Conservation (phyloP, 805 yeast genomes). For the Hemisphaericaspora nanyangensis region DNA sequence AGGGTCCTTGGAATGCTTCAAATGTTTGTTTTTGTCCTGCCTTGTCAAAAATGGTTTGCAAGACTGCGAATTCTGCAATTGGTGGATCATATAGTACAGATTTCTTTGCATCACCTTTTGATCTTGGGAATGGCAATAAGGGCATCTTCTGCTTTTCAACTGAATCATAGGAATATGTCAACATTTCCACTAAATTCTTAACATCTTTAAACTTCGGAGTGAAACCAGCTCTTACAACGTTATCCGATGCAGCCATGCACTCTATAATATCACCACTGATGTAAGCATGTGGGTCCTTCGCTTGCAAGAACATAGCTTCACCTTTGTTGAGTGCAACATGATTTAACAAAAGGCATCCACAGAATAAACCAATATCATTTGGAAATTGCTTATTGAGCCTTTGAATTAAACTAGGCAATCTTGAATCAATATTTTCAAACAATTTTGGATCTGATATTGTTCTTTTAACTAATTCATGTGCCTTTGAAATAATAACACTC, state of each 20-base stretch:
- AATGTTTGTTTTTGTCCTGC: constrained; percentile 51
- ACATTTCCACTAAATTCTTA: constrained; percentile 79
- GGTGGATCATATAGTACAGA: constrained; percentile 87
- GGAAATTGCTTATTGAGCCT: constrained; percentile 88
- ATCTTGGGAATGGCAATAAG: constrained; percentile 52
- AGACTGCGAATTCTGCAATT: constrained; percentile 92
- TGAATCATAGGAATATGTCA: constrained; percentile 83
- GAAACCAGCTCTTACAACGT: constrained; percentile 97
- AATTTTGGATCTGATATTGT: constrained; percentile 56
- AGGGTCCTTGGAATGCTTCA: constrained; percentile 76
- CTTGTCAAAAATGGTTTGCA: constrained; percentile 64
- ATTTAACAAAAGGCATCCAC: constrained; percentile 91
- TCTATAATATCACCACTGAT: constrained; percentile 96
- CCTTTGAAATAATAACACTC: constrained; percentile 48
- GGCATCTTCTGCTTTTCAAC: constrained; percentile 93
- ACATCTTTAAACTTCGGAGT: constrained; percentile 99
- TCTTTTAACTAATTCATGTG: constrained; percentile 63
- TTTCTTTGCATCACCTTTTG: constrained; percentile 59
- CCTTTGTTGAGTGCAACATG: constrained; percentile 81
- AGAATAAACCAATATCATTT: constrained; percentile 88
- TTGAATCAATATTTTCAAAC: constrained; percentile 46
- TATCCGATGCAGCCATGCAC: constrained; percentile 99
- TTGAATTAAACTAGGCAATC: constrained; percentile 67
- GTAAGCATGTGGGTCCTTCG: constrained; percentile 98
- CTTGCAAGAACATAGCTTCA: constrained; percentile 94